Evolutionary conservation across 192 early-diverging fungal genomes (phyloP).

Genomic region (Backusella westeae): DNA sequence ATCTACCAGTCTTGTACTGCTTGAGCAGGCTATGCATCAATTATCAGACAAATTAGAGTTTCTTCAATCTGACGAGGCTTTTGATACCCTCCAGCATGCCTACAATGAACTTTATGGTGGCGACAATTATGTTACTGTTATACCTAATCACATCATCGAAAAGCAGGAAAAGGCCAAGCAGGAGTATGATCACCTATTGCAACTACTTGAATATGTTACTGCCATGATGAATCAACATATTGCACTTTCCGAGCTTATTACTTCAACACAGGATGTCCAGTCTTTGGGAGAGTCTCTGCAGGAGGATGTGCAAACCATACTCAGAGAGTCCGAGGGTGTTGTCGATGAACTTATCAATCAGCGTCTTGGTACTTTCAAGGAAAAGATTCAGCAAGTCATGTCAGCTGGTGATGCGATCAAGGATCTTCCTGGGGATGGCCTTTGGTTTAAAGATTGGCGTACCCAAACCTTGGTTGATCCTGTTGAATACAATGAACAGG

Average conservation of each 20-base stretch:
- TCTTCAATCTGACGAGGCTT: background rate
- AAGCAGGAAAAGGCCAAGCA: slow-evolving; percentile 18
- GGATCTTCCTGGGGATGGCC: background rate
- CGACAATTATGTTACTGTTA: background rate
- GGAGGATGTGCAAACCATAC: slow-evolving; percentile 7
- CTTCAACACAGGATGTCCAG: slow-evolving; percentile 9
- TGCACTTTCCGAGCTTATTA: slow-evolving; percentile 11
- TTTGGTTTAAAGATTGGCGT: slow-evolving; percentile 2
- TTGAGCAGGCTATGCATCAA: background rate
- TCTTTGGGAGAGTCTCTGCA: slow-evolving; percentile 11
- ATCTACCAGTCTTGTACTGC: background rate
- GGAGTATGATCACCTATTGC: background rate
- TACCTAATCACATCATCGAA: slow-evolving; percentile 19
- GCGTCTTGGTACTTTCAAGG: background rate
- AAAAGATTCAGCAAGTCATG: background rate
- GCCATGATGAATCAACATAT: slow-evolving; percentile 18
- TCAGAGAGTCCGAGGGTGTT: background rate
- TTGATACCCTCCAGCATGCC: background rate
- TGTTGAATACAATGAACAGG: slow-evolving; percentile 3
- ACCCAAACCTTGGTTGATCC: background rate
- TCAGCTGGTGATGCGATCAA: background rate
- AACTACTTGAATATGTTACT: slow-evolving; percentile 13
- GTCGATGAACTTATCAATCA: background rate
- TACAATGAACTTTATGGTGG: background rate
- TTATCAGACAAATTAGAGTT: background rate